Evolutionary conservation across 1,139 yeast species (phyloP).

Genomic region (Arxiozyma slooffiae): DNA sequence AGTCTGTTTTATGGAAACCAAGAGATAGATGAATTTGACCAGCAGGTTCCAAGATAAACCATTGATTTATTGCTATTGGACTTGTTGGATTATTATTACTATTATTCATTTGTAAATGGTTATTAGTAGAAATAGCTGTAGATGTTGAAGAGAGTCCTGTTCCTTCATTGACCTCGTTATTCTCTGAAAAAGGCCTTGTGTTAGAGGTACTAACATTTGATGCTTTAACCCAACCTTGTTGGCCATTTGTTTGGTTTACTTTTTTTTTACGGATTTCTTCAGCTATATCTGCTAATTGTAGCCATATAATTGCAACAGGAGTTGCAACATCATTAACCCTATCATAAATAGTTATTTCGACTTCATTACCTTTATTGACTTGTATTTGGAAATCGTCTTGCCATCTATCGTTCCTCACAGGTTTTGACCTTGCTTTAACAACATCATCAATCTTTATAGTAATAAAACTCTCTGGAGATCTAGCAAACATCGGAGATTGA

Average conservation of each 20-base stretch:
- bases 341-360: slow-evolving; percentile 81
- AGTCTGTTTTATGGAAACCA: slow-evolving; percentile 65
- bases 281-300: slow-evolving; percentile 77
- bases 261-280: slow-evolving; percentile 90
- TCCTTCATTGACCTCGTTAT: background rate
- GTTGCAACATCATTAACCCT: slow-evolving; percentile 52
- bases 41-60: slow-evolving; percentile 90
- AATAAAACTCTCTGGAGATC: slow-evolving; percentile 71
- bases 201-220: slow-evolving; percentile 28
- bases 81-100: background rate
- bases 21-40: slow-evolving; percentile 76
- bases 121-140: slow-evolving; percentile 5
- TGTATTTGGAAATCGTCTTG: slow-evolving; percentile 70
- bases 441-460: slow-evolving; percentile 80
- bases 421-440: slow-evolving; percentile 63
- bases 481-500: slow-evolving; percentile 67
- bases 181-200: background rate
- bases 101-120: background rate
- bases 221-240: slow-evolving; percentile 85
- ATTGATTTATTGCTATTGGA: slow-evolving; percentile 47
- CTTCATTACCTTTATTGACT: slow-evolving; percentile 84
- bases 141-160: slow-evolving; percentile 4
- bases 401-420: slow-evolving; percentile 74
- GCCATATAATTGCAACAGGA: slow-evolving; percentile 94
- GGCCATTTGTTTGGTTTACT: slow-evolving; percentile 63